A percentile compares a stretch with the other conserved stretches of the same genome.
Conservation (phyloP, 768 basidiomycete species). For the Dioszegia crocea region DNA sequence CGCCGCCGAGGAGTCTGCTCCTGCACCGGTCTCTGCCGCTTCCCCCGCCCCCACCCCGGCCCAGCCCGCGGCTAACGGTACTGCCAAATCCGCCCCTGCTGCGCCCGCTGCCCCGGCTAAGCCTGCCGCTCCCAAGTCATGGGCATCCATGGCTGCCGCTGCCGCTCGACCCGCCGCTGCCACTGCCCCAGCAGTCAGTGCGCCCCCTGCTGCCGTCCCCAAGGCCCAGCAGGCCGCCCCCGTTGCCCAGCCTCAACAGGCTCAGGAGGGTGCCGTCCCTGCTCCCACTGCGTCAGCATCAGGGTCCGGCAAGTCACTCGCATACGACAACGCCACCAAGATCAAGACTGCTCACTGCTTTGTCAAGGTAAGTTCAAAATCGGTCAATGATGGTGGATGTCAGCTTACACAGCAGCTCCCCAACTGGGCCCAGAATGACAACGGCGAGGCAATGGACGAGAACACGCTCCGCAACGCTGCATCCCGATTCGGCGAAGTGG, state of each 20-base stretch:
- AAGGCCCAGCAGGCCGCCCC: slow-evolving; percentile 57
- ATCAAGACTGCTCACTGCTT: slow-evolving; percentile 77
- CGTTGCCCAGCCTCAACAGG: slow-evolving; percentile 22
- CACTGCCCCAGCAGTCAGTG: slow-evolving; percentile 52
- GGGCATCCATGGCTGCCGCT: slow-evolving; percentile 23
- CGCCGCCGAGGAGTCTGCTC: slow-evolving; percentile 17
- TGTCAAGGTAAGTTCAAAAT: slow-evolving; percentile 61
- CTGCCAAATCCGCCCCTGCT: slow-evolving; percentile 25
- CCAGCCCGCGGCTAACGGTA: slow-evolving; percentile 42
- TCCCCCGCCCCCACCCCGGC: slow-evolving; percentile 27
- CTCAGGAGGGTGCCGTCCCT: slow-evolving; percentile 9
- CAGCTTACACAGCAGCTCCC: slow-evolving; percentile 36
- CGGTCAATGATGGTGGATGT: neutral
- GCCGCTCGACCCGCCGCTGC: slow-evolving; percentile 46
- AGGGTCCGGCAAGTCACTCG: slow-evolving; percentile 18
- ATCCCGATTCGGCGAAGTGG: slow-evolving; percentile 55
- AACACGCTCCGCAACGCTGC: slow-evolving; percentile 29
- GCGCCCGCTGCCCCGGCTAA: slow-evolving; percentile 22
- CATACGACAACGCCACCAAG: slow-evolving; percentile 58
- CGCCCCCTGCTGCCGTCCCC: slow-evolving; percentile 62
- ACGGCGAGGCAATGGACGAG: slow-evolving; percentile 37
- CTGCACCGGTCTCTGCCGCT: slow-evolving; percentile 7
- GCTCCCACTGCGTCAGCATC: slow-evolving; percentile 23
- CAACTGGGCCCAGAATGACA: slow-evolving; percentile 46
- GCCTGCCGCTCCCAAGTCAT: slow-evolving; percentile 25